Percentiles rank a stretch among this genome's conserved stretches.
Evolutionary conservation across 2,329 filamentous ascomycete species (phyloP).

Genomic region (Huntiella savannae): DNA sequence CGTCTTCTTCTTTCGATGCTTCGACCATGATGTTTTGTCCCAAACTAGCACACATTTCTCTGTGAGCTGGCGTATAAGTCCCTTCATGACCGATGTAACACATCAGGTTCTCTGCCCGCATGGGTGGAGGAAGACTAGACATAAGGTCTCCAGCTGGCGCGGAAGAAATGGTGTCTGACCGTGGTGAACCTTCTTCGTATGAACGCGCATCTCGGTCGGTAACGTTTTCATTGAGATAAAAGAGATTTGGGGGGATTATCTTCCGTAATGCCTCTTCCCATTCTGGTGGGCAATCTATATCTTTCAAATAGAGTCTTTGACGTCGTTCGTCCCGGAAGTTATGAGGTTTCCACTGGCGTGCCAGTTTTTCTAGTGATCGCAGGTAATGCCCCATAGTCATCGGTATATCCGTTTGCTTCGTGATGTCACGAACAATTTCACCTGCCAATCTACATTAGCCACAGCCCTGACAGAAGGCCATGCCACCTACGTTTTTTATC

Average conservation of each 20-base stretch:
- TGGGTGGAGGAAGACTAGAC: slow-evolving; percentile 69
- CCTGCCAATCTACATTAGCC: slow-evolving; percentile 27
- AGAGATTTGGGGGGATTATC: slow-evolving; percentile 62
- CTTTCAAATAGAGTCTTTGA: slow-evolving; percentile 86
- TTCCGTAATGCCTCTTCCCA: slow-evolving; percentile 69
- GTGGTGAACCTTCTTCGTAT: slow-evolving; percentile 17
- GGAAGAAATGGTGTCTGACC: slow-evolving; percentile 32
- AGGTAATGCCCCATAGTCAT: slow-evolving; percentile 85
- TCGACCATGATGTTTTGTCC: slow-evolving; percentile 99
- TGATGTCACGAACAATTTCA: slow-evolving; percentile 70
- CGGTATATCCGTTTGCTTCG: slow-evolving; percentile 50
- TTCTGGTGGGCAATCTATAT: slow-evolving; percentile 80
- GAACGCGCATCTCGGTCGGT: slow-evolving; percentile 21
- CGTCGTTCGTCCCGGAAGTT: slow-evolving; percentile 63
- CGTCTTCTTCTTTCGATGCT: slow-evolving; percentile 49
- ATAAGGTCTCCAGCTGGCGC: slow-evolving; percentile 78
- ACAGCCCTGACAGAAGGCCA: background rate
- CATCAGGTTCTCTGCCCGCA: slow-evolving; percentile 94
- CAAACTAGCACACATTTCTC: slow-evolving; percentile 92
- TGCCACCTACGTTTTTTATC: slow-evolving; percentile 51
- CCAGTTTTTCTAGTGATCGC: slow-evolving; percentile 64
- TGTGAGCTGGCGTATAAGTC: slow-evolving; percentile 85
- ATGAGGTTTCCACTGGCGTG: slow-evolving; percentile 58
- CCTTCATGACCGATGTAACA: slow-evolving; percentile 96
- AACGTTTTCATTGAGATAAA: slow-evolving; percentile 74